These are phyloP conservation scores for Penicillium capsulatum DNA, from an alignment of 2,329 filamentous ascomycete species.

Conservation along the genomic window DNA sequence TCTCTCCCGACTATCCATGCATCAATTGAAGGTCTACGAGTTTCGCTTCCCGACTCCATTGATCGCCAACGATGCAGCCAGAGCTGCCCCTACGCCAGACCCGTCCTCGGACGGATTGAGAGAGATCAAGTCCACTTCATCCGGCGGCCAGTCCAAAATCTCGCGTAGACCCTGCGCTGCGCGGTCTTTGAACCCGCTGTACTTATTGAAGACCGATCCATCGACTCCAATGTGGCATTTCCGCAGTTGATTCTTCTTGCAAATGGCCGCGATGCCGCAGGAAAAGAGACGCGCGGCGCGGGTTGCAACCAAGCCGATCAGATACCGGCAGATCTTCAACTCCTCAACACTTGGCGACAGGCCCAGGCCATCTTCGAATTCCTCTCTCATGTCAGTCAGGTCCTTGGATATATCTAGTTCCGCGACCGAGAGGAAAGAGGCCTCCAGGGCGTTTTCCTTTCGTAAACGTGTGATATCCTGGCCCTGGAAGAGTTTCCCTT, in stretches of 20 bases:
- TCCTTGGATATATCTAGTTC: constrained; percentile 93
- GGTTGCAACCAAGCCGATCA: constrained; percentile 90
- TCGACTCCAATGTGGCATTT: constrained; percentile 89
- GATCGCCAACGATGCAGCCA: constrained; percentile 66
- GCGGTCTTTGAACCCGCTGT: constrained; percentile 18
- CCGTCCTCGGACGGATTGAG: constrained; percentile 84
- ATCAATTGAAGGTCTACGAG: not conserved
- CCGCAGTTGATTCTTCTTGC: constrained; percentile 83
- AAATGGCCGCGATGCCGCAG: constrained; percentile 93
- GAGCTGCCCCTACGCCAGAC: constrained; percentile 80
- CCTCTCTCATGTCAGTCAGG: constrained; percentile 73
- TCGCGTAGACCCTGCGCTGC: constrained; percentile 55
- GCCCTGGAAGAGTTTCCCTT: constrained; percentile 68
- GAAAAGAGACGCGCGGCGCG: constrained; percentile 86
- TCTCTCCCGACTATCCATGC: too few species aligned
- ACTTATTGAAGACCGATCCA: constrained; percentile 86
- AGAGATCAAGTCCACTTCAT: constrained; percentile 74
- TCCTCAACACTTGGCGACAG: constrained; percentile 69
- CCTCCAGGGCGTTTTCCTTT: constrained; percentile 78
- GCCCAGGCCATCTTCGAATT: constrained; percentile 70
- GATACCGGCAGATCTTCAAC: constrained; percentile 77
- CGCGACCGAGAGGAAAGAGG: constrained; percentile 83
- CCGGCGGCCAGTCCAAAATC: constrained; percentile 78
- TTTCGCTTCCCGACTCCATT: not conserved
- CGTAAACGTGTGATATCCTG: constrained; percentile 75